Percentiles rank a stretch among this genome's conserved stretches.
These are phyloP conservation scores for Termitomyces sp. DNA, from an alignment of 768 basidiomycete genomes.

Conservation along the genomic window DNA sequence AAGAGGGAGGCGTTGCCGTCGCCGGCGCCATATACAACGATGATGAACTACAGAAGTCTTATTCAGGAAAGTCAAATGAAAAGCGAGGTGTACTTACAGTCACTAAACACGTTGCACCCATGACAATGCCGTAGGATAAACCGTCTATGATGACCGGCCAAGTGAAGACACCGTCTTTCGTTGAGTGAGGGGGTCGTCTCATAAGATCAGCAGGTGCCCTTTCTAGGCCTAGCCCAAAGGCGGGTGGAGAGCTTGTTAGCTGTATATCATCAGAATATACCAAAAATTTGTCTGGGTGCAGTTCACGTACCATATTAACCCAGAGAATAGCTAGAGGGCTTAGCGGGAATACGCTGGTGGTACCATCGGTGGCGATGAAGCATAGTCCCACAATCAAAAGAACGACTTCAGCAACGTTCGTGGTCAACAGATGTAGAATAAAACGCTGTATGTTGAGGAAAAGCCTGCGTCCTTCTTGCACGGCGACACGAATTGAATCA, in stretches of 20 bases:
- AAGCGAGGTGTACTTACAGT: conserved; percentile 23
- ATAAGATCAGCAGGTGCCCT: conserved; percentile 48
- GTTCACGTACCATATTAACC: conserved; percentile 44
- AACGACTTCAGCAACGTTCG: conserved; percentile 52
- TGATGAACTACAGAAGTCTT: conserved; percentile 25
- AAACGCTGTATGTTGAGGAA: conserved; percentile 58
- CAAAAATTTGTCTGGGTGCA: neutral
- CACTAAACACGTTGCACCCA: conserved; percentile 30
- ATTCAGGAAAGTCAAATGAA: neutral
- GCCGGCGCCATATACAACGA: conserved; percentile 32
- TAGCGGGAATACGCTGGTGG: conserved; percentile 50
- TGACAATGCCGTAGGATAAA: conserved; percentile 33
- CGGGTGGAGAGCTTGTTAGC: conserved; percentile 47
- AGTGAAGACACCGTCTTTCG: conserved; percentile 34
- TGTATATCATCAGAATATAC: neutral
- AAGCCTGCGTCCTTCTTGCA: conserved; percentile 53
- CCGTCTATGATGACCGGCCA: conserved; percentile 35
- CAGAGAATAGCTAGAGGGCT: conserved; percentile 50
- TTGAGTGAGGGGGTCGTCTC: conserved; percentile 38
- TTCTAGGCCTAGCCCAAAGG: conserved; percentile 52
- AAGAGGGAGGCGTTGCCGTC: conserved; percentile 25
- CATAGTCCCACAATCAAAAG: conserved; percentile 53
- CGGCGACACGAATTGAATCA: conserved; percentile 55
- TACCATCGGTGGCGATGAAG: conserved; percentile 44
- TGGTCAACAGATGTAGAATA: conserved; percentile 48